Evolutionary conservation across 495 filamentous ascomycete species (phyloP).

Genomic region (Schizothecium vesticola): DNA sequence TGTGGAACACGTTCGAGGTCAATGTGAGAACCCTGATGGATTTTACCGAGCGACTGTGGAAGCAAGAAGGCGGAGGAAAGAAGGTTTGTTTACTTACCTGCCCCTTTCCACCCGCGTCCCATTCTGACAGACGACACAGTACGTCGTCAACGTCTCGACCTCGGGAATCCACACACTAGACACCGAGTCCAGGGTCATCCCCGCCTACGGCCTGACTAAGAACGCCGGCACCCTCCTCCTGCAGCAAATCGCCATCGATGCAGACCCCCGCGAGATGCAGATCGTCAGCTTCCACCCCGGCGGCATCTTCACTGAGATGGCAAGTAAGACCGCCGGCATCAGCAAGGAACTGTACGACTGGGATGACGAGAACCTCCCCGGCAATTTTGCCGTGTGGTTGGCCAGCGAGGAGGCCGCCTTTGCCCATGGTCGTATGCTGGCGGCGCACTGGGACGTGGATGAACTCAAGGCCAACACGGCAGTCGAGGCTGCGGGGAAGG

Average conservation of each 20-base stretch:
- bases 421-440: constrained; percentile 46
- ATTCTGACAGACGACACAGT: constrained; percentile 14
- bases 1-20: constrained; percentile 30
- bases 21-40: constrained; percentile 35
- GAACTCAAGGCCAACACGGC: constrained; percentile 33
- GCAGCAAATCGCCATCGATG: constrained; percentile 34
- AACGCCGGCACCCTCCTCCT: constrained; percentile 31
- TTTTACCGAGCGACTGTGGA: constrained; percentile 30
- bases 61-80: constrained; percentile 14
- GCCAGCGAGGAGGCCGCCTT: constrained; percentile 46
- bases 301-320: constrained; percentile 28
- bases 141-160: constrained; percentile 35
- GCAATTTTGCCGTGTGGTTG: constrained; percentile 47
- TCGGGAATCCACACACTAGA: constrained; percentile 22
- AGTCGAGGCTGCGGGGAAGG: background rate
- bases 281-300: constrained; percentile 44
- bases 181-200: background rate
- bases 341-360: constrained; percentile 17
- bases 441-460: constrained; percentile 50
- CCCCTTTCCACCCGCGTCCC: background rate
- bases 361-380: constrained; percentile 40
- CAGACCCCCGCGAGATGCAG: constrained; percentile 30
- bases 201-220: constrained; percentile 36
- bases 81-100: constrained; percentile 2
- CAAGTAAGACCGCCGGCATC: constrained; percentile 11